Base-by-base conservation (phyloP, 371 early-diverging fungal species). In the Mucor piriformis region DNA sequence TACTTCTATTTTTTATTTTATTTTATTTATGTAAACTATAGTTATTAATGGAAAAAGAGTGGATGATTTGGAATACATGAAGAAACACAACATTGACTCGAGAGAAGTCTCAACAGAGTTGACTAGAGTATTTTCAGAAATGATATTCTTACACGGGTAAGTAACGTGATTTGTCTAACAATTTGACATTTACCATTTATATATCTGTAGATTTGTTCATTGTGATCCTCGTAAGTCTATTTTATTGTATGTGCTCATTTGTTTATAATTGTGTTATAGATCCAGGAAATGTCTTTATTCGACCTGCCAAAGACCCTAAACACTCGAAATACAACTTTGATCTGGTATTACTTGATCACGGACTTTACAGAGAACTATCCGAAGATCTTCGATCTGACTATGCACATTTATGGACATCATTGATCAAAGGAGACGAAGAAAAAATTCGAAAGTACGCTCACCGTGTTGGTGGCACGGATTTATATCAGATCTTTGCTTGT, bases 311-410 rank as follows among this genome's bases (percentile, higher is more conserved):
- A 21, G 49, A 82, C 7, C 72, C 74, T 23, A 69, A 73, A 7
- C 51, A 64, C 13, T 76, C 83, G 3, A 78, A 83, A 15, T 70
- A 84, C 63, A 94, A 94, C 69, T 96, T 94, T 74, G 91, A 95
- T 52, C 66, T 97, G 33, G 90, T 95, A 3, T 74, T 97, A 11
- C 72, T 97, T 51, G 97, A 97, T 66, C 97, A 96, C 67, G 97
- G 97, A 4, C 78, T 97, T 12, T 97, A 97, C 72, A 88, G 94
- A n/a, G 74, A 74, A 33, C 73, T 97, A 29, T 57, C 88, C 1
- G 70, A 79, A 3, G 81, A 83, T n/a, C 86, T 96, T 73, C 84
- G 92, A n/a, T 77, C 88, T 11, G 83, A 88, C 62, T 96, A 95
- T 68, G 95, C 96, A 2, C 83, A 86, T 40, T 80, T 97, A 52